A percentile compares a stretch with the other conserved stretches of the same genome.
phyloP scores from a whole-genome alignment of 1,284 basidiomycete species.

The Cystobasidium sp. region DNA sequence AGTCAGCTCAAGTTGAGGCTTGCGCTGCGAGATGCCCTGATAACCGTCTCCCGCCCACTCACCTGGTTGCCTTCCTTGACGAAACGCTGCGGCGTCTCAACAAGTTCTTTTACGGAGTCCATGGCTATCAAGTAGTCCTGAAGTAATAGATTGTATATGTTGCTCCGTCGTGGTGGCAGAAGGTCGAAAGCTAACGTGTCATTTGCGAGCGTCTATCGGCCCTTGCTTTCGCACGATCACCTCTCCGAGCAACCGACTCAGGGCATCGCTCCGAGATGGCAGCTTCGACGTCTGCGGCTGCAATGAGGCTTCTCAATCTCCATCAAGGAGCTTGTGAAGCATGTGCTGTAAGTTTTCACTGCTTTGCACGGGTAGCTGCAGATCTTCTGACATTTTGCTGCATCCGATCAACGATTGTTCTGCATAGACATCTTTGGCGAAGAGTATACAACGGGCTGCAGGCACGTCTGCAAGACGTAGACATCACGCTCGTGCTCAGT shows the following conservation, averaged over 20 bases:
- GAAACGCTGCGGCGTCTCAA: constrained; percentile 90
- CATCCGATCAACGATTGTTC: constrained; percentile 1
- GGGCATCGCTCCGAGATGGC: constrained; percentile 4
- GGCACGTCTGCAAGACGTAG: neutral
- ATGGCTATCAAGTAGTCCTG: constrained; percentile 21
- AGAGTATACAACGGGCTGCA: neutral
- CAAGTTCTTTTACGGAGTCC: constrained; percentile 72
- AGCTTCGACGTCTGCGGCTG: constrained; percentile 3
- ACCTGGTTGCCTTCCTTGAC: constrained; percentile 91
- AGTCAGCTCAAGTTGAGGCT: constrained; percentile 8
- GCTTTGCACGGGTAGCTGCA: no score
- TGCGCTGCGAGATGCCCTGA: neutral
- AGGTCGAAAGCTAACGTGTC: neutral
- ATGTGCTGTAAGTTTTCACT: neutral
- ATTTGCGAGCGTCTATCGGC: neutral
- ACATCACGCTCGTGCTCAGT: neutral
- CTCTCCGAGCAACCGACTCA: neutral
- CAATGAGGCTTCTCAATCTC: constrained; percentile 1
- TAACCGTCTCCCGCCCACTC: constrained; percentile 52
- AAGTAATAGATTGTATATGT: neutral
- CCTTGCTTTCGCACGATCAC: constrained; percentile 15
- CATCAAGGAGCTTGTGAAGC: constrained; percentile 11
- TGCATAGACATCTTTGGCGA: neutral
- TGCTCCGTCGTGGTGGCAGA: neutral
- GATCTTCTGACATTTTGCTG: constrained; percentile 6